These are phyloP conservation scores for Scutellaria minor DNA, from an alignment of 257 asterid genomes.

Conservation along the genomic window DNA sequence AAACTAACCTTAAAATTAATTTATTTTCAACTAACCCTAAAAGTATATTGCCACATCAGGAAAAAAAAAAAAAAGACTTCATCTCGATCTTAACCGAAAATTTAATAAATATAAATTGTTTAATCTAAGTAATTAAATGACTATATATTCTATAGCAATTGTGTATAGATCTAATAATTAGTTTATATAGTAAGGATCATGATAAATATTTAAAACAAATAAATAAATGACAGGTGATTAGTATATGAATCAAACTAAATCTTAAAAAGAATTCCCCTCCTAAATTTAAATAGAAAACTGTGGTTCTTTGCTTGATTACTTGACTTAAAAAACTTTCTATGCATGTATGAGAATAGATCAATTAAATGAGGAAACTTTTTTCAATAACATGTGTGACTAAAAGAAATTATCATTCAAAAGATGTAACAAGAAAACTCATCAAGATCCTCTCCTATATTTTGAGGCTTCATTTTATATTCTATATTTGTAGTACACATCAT, in stretches of 20 bases:
- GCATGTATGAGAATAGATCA: no score
- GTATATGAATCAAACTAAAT: background rate
- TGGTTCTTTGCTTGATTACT: background rate
- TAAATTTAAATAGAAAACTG: background rate
- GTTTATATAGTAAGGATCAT: background rate
- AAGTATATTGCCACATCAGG: slow-evolving; percentile 9
- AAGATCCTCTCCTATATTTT: no score
- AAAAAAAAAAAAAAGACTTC: background rate
- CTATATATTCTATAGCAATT: background rate
- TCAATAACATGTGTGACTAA: no score
- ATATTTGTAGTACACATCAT: no score
- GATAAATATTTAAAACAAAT: background rate
- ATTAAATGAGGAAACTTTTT: no score
- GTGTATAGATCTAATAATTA: background rate
- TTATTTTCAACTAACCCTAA: slow-evolving; percentile 13
- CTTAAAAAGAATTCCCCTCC: no score
- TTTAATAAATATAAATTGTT: background rate
- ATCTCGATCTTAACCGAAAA: background rate
- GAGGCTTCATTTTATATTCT: no score
- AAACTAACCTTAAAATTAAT: background rate
- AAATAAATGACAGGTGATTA: slow-evolving; percentile 4
- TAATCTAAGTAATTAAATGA: background rate
- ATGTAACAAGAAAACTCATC: no score
- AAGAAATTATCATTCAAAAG: no score
- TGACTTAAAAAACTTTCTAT: background rate